Evolutionary conservation across 495 filamentous ascomycete species (phyloP), one percentile per base, ranked within the genome.

Genomic region (Saxophila tyrrhenica): DNA sequence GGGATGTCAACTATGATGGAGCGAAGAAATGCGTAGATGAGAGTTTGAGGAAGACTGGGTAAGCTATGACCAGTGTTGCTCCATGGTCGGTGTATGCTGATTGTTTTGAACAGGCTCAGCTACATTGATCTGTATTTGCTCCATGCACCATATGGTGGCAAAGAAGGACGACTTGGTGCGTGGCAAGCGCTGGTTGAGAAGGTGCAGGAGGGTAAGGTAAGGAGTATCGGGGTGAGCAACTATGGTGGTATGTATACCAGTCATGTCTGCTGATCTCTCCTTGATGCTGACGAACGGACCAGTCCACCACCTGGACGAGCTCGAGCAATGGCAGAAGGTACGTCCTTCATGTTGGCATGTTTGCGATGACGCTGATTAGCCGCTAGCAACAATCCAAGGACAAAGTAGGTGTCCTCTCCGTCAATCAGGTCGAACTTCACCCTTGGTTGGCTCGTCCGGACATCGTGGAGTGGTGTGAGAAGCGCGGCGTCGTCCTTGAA

Each of bases 351-450:
- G 9, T 19, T 23, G 25, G 3, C 43, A n/a, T 50, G 10, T 10
- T 39, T 54, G 2, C 2, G 42, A 2, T 47, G 24, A 10, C 0
- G 39, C 46, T 51, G 54, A 54, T 25, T 21, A 19, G 1, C 3
- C 1, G 3, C 3, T 22, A 62, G 59, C 46, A 80, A 62, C 71
- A 79, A 51, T 76, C 77, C 2, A 75, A 77, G 58, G 85, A 84
- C 8, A 80, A 76, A 50, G 87, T 84, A 11, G 87, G 86, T 2
- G 70, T 87, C 20, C 75, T 96, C 62, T 82, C 79, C 48, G 86
- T 95, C 8, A 87, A 86, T 11, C 89, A 95, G 67, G 86, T 87
- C 63, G 90, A 96, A 70, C 71, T 96, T 17, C 91, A 97, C 64
- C 89, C 90, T 0, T 95, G 87, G 87, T 79, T 84, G n/a, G 73